Evolutionary conservation across 805 yeast species (phyloP), one percentile per base, ranked within the genome.

Genomic region (Metschnikowia dekortorum): DNA sequence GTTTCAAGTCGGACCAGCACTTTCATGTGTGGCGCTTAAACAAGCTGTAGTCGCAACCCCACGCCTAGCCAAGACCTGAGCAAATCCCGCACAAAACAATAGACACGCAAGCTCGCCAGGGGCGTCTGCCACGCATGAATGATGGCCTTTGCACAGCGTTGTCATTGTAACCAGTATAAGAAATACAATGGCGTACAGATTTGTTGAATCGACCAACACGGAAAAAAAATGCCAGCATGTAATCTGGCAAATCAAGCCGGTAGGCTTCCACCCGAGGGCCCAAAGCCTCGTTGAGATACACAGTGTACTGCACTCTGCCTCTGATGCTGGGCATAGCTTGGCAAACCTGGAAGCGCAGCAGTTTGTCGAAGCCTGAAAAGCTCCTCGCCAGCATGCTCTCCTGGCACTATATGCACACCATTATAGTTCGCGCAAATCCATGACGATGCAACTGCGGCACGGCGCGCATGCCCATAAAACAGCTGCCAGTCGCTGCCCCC

Each of bases 311-410:
- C 5, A 22, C 22, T 22, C 22, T 22, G 22, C 22, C 4, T 22
- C 22, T 4, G 22, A 22, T n/a, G 31, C 31, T 13, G 32, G 38
- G 38, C 45, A 22, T 42, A 42, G 38, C 38, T 34, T 33, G 45
- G 45, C 36, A 22, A 11, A 3, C 18, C 45, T 22, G 22, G 38
- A 42, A 42, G 45, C 38, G 31, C 45, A 22, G 8, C 13, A 8
- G 38, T 4, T 26, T 42, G 38, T 33, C 45, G 22, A 33, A 42
- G 37, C 38, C 45, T 38, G 32, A 42, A 42, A 42, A 7, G 45
- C n/a, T 22, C 26, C 36, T 32, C 45, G 31, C 45, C 45, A 42
- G 45, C 45, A 42, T 33, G 18, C 31, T 42, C 36, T 18, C 38
- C 37, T 33, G 32, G 11, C 1, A 16, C 9, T 33, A 26, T 33